These are phyloP conservation scores for Bretschneidera sinensis DNA, from an alignment of 345 rosid species.

Conservation along the genomic window DNA sequence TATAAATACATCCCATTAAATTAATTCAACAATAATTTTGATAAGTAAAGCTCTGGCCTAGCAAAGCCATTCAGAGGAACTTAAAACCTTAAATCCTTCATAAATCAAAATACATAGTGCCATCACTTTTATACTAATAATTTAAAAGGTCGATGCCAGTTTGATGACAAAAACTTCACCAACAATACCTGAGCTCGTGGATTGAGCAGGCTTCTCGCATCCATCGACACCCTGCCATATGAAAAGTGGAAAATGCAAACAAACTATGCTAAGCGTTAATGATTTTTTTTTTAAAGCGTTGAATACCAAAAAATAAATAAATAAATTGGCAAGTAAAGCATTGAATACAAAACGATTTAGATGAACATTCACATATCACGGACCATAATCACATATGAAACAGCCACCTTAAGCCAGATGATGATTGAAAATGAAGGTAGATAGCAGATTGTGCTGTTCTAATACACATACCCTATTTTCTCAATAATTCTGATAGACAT, in stretches of 20 bases:
- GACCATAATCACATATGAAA: not conserved
- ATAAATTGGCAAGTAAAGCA: not conserved
- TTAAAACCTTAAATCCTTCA: not conserved
- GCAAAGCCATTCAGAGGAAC: not conserved
- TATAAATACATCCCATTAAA: not conserved
- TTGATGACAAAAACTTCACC: constrained; percentile 12
- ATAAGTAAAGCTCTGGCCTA: constrained; percentile 1
- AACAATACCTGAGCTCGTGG: constrained; percentile 19
- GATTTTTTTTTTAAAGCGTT: no score
- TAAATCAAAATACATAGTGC: no score
- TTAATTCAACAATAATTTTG: not conserved
- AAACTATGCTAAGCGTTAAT: not conserved
- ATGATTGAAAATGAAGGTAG: not conserved
- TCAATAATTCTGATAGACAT: not conserved
- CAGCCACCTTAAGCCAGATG: not conserved
- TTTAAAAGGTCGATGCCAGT: constrained; percentile 8
- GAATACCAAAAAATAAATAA: constrained; percentile 1
- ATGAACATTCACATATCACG: not conserved
- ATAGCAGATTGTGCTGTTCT: no score
- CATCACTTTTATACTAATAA: not conserved
- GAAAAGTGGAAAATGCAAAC: not conserved
- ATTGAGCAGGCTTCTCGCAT: constrained; percentile 24
- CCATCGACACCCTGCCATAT: constrained; percentile 43
- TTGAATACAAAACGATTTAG: no score
- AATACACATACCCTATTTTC: no score